Evolutionary conservation across 2,329 filamentous ascomycete species (phyloP).

Genomic region (Calonectria multiphialidica): DNA sequence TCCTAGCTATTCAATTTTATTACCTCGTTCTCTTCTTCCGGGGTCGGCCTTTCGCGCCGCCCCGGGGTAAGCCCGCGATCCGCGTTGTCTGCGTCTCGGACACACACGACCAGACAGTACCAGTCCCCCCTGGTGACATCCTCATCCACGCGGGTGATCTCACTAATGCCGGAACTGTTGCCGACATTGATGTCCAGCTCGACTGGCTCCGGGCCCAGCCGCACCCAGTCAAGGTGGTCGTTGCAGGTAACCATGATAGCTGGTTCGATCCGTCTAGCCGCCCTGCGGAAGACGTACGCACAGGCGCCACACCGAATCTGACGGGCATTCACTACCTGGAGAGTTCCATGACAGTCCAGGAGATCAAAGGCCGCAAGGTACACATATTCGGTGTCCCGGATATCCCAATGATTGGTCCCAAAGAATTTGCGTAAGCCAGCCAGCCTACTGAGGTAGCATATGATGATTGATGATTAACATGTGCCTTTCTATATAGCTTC

Average conservation of each 20-base stretch:
- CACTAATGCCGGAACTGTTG: constrained; percentile 77
- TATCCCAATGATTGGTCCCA: constrained; percentile 80
- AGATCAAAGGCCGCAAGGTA: constrained; percentile 68
- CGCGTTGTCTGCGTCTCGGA: constrained; percentile 91
- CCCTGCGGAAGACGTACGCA: constrained; percentile 65
- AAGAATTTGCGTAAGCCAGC: constrained; percentile 68
- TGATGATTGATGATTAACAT: constrained; percentile 16
- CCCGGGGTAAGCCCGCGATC: constrained; percentile 68
- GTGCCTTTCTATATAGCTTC: constrained; percentile 63
- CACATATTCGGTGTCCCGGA: constrained; percentile 84
- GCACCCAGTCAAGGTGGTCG: constrained; percentile 83
- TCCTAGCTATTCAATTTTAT: constrained; percentile 73
- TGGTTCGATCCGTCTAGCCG: constrained; percentile 81
- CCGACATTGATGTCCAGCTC: constrained; percentile 84
- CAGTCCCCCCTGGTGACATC: constrained; percentile 81
- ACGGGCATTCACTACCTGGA: constrained; percentile 81
- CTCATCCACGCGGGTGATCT: constrained; percentile 93
- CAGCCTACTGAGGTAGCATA: background rate
- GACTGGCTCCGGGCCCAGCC: constrained; percentile 84
- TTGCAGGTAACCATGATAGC: constrained; percentile 91
- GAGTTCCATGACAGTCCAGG: constrained; percentile 72
- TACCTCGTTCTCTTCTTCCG: constrained; percentile 75
- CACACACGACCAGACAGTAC: constrained; percentile 77
- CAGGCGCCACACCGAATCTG: constrained; percentile 70
- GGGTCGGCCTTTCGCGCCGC: constrained; percentile 71